These are phyloP conservation scores for Agrocybe chaxingu DNA, from an alignment of 768 basidiomycete genomes.

Conservation along the genomic window DNA sequence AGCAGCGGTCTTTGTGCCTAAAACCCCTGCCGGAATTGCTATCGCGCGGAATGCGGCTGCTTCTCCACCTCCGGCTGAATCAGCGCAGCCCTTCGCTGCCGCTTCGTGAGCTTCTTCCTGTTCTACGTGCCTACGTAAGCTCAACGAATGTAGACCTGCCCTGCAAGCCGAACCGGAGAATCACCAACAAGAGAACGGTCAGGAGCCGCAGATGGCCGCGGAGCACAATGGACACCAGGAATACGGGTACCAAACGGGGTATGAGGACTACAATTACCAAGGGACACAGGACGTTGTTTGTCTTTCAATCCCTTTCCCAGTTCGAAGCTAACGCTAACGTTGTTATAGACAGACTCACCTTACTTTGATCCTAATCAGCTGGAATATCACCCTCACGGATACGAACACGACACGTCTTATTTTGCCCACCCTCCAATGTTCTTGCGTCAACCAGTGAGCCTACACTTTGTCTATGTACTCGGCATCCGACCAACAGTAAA, in stretches of 20 bases:
- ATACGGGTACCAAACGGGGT: conserved; percentile 11
- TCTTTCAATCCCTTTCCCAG: neutral
- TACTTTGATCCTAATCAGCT: conserved; percentile 21
- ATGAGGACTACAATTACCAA: conserved; percentile 22
- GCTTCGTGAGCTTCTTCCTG: conserved; percentile 3
- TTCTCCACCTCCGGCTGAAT: conserved; percentile 18
- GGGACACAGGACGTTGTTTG: conserved; percentile 7
- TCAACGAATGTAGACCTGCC: too few relatives aligned
- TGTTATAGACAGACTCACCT: conserved; percentile 11
- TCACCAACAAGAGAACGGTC: neutral
- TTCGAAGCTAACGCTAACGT: neutral
- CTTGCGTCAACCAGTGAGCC: conserved; percentile 64
- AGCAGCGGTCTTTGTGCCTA: conserved; percentile 84
- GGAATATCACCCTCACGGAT: conserved; percentile 23
- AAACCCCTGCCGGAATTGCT: conserved; percentile 33
- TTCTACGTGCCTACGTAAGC: neutral
- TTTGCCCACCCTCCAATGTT: conserved; percentile 44
- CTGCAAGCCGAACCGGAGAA: neutral
- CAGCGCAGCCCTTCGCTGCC: conserved; percentile 12
- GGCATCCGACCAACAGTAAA: neutral
- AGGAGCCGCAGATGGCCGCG: conserved; percentile 3
- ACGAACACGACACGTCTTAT: conserved; percentile 36
- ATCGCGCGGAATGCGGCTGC: conserved; percentile 22
- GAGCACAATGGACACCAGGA: conserved; percentile 8
- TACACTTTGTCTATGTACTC: neutral